Percentiles rank a stretch among this genome's conserved stretches.
Evolutionary conservation across 2,329 filamentous ascomycete genomes (phyloP).

Genomic region (Alternaria sp.): DNA sequence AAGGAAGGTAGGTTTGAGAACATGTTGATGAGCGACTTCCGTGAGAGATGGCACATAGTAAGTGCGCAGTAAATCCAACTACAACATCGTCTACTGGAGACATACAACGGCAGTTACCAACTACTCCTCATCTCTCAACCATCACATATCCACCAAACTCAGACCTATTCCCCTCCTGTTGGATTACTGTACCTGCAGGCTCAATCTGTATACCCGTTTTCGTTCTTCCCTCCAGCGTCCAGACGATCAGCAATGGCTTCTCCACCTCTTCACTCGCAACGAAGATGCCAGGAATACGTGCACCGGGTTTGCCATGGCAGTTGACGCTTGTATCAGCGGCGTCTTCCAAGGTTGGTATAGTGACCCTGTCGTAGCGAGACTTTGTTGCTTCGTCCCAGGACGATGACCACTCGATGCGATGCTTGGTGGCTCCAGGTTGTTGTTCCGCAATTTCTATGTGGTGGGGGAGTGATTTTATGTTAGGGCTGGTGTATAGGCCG

Average conservation of each 20-base stretch:
- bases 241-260: background rate
- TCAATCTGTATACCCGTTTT: fast-evolving
- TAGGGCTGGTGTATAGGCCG: fast-evolving
- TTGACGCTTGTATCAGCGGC: fast-evolving
- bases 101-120: background rate
- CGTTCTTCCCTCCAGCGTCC: background rate
- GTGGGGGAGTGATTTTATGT: too few relatives aligned
- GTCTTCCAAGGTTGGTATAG: background rate
- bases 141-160: background rate
- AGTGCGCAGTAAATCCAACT: background rate
- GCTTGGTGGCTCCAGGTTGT: too few relatives aligned
- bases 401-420: too few relatives aligned
- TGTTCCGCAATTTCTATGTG: too few relatives aligned
- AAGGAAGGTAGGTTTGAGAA: background rate
- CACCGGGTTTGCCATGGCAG: fast-evolving
- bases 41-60: background rate
- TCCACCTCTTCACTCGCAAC: background rate
- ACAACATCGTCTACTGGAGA: background rate
- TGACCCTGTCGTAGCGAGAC: too few relatives aligned
- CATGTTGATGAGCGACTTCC: background rate
- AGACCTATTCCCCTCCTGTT: fast-evolving
- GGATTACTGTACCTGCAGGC: background rate
- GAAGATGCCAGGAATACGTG: background rate
- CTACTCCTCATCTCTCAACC: background rate
- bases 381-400: too few relatives aligned